phyloP scores from a whole-genome alignment of 805 yeast genomes.

The Schwanniomyces sp. region DNA sequence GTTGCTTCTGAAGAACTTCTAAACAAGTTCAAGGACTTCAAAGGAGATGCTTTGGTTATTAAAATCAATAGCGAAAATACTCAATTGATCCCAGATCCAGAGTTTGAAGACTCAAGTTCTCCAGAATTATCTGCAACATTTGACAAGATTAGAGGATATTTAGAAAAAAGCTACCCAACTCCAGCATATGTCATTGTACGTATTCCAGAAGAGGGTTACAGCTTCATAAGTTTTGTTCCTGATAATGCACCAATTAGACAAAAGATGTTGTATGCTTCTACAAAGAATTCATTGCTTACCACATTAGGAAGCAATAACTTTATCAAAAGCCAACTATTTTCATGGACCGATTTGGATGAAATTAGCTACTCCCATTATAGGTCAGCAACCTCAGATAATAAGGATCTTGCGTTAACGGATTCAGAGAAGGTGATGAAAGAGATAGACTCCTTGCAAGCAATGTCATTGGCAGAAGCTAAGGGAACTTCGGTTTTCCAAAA shows the following conservation, averaged over 20 bases:
- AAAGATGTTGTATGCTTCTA: constrained; percentile 94
- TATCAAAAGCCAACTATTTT: constrained; percentile 34
- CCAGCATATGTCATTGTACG: constrained; percentile 36
- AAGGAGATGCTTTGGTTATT: constrained; percentile 25
- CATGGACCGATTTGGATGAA: constrained; percentile 60
- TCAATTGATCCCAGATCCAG: constrained; percentile 28
- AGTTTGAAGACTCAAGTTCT: constrained; percentile 12
- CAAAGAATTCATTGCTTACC: constrained; percentile 72
- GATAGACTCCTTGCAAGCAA: constrained; percentile 37
- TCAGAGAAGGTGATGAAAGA: constrained; percentile 55
- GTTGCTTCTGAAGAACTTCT: constrained; percentile 32
- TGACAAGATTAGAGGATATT: constrained; percentile 17
- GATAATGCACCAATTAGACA: constrained; percentile 77
- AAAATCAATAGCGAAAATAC: constrained; percentile 34
- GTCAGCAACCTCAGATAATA: constrained; percentile 11
- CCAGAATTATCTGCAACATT: constrained; percentile 17
- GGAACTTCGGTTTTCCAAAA: constrained; percentile 17
- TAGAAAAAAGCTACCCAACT: constrained; percentile 26
- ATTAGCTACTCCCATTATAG: constrained; percentile 49
- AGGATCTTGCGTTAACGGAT: constrained; percentile 51
- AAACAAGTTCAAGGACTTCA: constrained; percentile 21
- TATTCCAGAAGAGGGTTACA: constrained; percentile 17
- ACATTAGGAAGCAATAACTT: constrained; percentile 67
- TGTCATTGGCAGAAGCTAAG: constrained; percentile 21
- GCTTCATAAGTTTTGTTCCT: constrained; percentile 83